Percentiles rank a stretch among this genome's conserved stretches.
phyloP scores from a whole-genome alignment of 306 rosid species.

The Quercus variabilis region DNA sequence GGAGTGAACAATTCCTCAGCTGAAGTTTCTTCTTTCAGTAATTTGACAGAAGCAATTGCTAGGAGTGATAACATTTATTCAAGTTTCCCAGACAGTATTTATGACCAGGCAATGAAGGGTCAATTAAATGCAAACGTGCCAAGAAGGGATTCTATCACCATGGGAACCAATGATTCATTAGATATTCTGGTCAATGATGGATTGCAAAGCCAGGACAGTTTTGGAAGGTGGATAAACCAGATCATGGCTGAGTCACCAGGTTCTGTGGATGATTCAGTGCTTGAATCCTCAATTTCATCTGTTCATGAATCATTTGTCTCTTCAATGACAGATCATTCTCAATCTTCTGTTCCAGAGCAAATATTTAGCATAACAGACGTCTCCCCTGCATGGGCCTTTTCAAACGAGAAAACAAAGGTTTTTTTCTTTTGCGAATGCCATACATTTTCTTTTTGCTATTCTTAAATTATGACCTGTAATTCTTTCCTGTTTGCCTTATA shows the following conservation, averaged over 20 bases:
- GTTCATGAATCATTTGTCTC: slow-evolving; percentile 40
- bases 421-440: slow-evolving; percentile 15
- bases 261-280: slow-evolving; percentile 47
- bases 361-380: slow-evolving; percentile 70
- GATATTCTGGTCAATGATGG: slow-evolving; percentile 36
- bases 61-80: slow-evolving; percentile 29
- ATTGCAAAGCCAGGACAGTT: slow-evolving; percentile 84
- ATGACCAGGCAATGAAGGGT: slow-evolving; percentile 33
- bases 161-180: slow-evolving; percentile 27
- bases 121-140: slow-evolving; percentile 41
- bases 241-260: slow-evolving; percentile 55
- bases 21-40: slow-evolving; percentile 35
- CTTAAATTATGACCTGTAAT: not conserved
- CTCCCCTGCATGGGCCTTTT: slow-evolving; percentile 76
- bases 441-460: not conserved
- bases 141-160: slow-evolving; percentile 30
- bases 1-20: slow-evolving; percentile 39
- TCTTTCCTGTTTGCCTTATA: slow-evolving; percentile 14
- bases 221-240: slow-evolving; percentile 76
- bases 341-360: slow-evolving; percentile 58
- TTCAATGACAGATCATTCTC: slow-evolving; percentile 39
- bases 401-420: slow-evolving; percentile 91
- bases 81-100: slow-evolving; percentile 32
- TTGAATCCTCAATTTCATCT: slow-evolving; percentile 53
- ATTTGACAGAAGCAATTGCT: slow-evolving; percentile 35